Evolutionary conservation across 768 basidiomycete genomes (phyloP).

Genomic region (Lactifluus rugatus): DNA sequence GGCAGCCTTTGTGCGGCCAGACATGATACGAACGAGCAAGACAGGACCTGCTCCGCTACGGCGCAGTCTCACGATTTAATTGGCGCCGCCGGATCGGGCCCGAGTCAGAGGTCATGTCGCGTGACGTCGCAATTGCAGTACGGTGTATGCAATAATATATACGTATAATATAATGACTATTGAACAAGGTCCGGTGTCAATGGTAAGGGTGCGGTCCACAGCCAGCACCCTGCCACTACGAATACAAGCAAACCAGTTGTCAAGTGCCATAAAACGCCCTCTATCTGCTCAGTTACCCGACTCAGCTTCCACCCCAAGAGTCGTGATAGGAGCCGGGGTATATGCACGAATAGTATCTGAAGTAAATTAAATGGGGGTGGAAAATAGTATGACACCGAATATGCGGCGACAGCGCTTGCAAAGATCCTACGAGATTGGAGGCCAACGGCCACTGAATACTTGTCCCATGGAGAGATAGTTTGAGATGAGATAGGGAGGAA

Average conservation of each 20-base stretch:
- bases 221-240: constrained; percentile 17
- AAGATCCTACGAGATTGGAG: constrained; percentile 36
- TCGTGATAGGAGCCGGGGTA: constrained; percentile 15
- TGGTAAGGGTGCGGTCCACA: constrained; percentile 1
- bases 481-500: constrained; percentile 9
- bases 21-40: background rate
- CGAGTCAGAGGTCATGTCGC: no score
- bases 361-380: constrained; percentile 46
- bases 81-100: no score
- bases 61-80: no score
- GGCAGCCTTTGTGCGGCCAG: constrained; percentile 9
- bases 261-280: constrained; percentile 35
- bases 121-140: no score
- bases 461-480: constrained; percentile 34
- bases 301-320: constrained; percentile 20
- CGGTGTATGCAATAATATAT: no score
- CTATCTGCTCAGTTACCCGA: constrained; percentile 16
- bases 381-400: constrained; percentile 31
- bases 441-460: constrained; percentile 37
- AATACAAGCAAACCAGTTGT: constrained; percentile 32
- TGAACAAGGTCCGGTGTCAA: background rate
- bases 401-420: constrained; percentile 29
- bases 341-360: constrained; percentile 19
- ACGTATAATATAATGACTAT: no score
- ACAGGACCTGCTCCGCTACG: no score